Evolutionary conservation across 2,329 filamentous ascomycete genomes (phyloP), one percentile per base, ranked within the genome.

Genomic region (Colletotrichum shisoi): DNA sequence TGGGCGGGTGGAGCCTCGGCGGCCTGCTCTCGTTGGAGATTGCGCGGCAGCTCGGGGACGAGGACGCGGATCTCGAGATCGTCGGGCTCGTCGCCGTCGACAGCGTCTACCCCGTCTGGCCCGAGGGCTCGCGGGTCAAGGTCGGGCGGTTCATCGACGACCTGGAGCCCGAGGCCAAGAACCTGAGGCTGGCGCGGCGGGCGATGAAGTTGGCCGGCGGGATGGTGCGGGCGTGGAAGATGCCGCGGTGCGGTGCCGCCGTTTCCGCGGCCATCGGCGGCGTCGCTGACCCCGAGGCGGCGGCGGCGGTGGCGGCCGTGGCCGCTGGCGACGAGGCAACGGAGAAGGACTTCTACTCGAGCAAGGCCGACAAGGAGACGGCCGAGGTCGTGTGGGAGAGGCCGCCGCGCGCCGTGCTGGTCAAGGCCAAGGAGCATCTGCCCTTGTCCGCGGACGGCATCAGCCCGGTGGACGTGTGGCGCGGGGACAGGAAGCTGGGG

Each of bases 1-100:
- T 87, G 9, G 84, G 85, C 2, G 85, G 85, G 3, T 87, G 85
- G 85, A 85, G 83, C 4, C 71, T 87, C 4, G 85, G 85, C 13
- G 85, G 85, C 0, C 72, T 84, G 49, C 71, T 86, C 17, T 80
- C 83, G 7, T 76, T 87, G 13, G 82, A 87, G 71, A 77, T 86
- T 57, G 80, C 84, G 6, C 75, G 78, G 57, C 74, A 81, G 68
- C 74, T 86, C 24, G 54, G 64, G 15, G 27, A 49, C 7, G 76
- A 75, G 9, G 48, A 54, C 0, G 74, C 64, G 4, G 46, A 49
- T 1, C 73, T 85, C 27, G 75, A 75, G 1, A 77, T 87, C 11
- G 69, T 80, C 0, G 85, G 85, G 15, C 79, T 87, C 53, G 72
- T 87, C 65, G 81, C 86, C 77, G 75, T 87, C 19, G 85, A 87